Conservation (phyloP, 495 filamentous ascomycete species). For the Talaromyces wortmannii region DNA sequence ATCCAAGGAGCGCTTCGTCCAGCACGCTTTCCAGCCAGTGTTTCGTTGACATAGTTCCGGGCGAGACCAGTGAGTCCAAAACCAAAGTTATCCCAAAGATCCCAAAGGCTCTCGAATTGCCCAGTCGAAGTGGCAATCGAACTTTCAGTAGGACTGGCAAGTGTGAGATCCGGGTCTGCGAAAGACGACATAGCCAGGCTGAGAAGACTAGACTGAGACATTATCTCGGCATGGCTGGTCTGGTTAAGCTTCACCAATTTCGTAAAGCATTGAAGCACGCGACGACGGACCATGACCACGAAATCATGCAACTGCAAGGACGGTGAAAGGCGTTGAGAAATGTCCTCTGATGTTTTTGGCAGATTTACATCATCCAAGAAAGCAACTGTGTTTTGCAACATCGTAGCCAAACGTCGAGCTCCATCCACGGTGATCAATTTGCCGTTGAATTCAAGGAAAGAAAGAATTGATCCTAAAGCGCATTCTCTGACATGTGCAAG, state of each 20-base stretch:
- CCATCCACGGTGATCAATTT: conserved; percentile 88
- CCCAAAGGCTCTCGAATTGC: conserved; percentile 90
- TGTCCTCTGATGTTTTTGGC: conserved; percentile 85
- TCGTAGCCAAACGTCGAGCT: conserved; percentile 81
- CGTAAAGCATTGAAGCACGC: conserved; percentile 90
- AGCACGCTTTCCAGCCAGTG: conserved; percentile 63
- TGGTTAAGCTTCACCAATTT: conserved; percentile 85
- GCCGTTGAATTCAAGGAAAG: conserved; percentile 92
- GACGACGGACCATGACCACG: conserved; percentile 85
- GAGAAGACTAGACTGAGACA: conserved; percentile 86
- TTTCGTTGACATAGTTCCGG: conserved; percentile 64
- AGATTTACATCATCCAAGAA: conserved; percentile 78
- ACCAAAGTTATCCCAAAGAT: conserved; percentile 86
- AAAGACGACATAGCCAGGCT: conserved; percentile 90
- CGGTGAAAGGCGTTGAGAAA: conserved; percentile 74
- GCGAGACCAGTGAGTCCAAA: conserved; percentile 88
- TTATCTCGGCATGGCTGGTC: conserved; percentile 69
- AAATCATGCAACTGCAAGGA: conserved; percentile 87
- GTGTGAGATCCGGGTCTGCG: conserved; percentile 84
- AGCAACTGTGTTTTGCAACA: conserved; percentile 92
- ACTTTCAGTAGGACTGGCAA: conserved; percentile 76
- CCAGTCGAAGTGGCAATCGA: conserved; percentile 90
- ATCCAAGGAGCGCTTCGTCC: conserved; percentile 51
- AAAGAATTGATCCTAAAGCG: conserved; percentile 81
- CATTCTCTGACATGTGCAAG: conserved; percentile 94